Evolutionary conservation across 352 stramenopile genomes (phyloP), one percentile per base, ranked within the genome.

Genomic region (Aphanomyces cochlioides): DNA sequence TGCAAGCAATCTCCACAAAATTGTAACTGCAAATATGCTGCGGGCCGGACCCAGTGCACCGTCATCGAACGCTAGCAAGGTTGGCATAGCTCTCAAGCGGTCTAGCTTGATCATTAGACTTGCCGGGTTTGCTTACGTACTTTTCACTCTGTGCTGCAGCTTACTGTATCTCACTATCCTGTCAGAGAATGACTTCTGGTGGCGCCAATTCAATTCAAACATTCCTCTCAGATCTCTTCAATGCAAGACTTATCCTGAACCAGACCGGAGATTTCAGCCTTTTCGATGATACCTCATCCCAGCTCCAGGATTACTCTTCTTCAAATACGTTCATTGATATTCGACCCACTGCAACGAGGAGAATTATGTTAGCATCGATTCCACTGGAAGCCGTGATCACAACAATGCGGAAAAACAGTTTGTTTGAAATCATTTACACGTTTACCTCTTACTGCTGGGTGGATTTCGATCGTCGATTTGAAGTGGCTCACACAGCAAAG

Each of bases 121-220:
- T 28, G 28, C 28, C 2, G 28, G 28, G 28, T 28, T 28, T 28
- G 28, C 28, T 28, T 28, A 28, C 28, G 28, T 28, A 28, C 28
- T 28, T 28, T 28, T 28, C 28, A 28, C 28, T 28, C 28, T 28
- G 28, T 28, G 28, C 28, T 28, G 28, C 28, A 28, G 28, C 28
- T 28, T 28, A 28, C 2, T 28, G 2, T 28, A 28, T 28, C 0
- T 28, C 28, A 28, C 28, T 28, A 28, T 28, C 28, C 28, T 28
- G 0, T 28, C 28, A 7, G 43, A 54, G 50, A 21, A 64, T 41
- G 64, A 70, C 54, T 70, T 50, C 19, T 70, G 64, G 64, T 70
- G 64, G 64, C 47, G 28, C 8, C 13, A 47, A n/a, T 70, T 70
- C 39, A 70, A 60, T 21, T 50, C 64, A 64, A 21, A 70, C 64